A percentile compares a stretch with the other conserved stretches of the same genome.
Conservation (phyloP, 2,329 filamentous ascomycete genomes). For the Diaporthe aspalathi region DNA sequence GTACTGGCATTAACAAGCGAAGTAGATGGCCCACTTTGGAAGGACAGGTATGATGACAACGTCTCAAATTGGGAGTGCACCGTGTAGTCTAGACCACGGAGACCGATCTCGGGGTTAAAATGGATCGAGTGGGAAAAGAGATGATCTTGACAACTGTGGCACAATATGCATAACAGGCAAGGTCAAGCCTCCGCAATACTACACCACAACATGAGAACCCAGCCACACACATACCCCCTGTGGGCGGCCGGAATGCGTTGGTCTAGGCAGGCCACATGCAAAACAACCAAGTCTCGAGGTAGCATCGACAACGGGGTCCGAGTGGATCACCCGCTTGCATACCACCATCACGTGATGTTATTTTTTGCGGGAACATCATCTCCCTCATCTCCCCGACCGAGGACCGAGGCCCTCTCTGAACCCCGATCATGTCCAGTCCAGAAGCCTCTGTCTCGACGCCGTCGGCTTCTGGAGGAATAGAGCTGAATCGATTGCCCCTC, state of each 20-base stretch:
- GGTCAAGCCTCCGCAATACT: neutral
- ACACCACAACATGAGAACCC: neutral
- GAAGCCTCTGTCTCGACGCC: neutral
- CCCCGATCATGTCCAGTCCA: neutral
- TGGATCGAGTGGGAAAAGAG: neutral
- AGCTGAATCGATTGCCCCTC: too few relatives aligned
- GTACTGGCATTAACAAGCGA: neutral
- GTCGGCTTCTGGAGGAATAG: neutral
- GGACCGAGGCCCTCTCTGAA: neutral
- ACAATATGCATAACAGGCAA: neutral
- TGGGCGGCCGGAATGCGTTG: neutral
- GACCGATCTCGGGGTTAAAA: neutral
- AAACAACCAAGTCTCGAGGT: neutral
- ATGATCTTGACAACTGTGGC: neutral
- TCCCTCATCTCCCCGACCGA: neutral
- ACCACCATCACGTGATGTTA: neutral
- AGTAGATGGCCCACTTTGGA: neutral
- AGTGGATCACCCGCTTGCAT: neutral
- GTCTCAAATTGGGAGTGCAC: too few relatives aligned
- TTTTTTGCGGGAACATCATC: neutral
- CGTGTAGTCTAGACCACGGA: neutral
- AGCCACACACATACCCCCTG: neutral
- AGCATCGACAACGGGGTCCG: neutral
- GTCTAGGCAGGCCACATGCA: neutral
- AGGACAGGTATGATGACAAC: neutral